A percentile compares a stretch with the other conserved stretches of the same genome.
Conservation (phyloP, 768 basidiomycete genomes). For the Sarcomyxa edulis region DNA sequence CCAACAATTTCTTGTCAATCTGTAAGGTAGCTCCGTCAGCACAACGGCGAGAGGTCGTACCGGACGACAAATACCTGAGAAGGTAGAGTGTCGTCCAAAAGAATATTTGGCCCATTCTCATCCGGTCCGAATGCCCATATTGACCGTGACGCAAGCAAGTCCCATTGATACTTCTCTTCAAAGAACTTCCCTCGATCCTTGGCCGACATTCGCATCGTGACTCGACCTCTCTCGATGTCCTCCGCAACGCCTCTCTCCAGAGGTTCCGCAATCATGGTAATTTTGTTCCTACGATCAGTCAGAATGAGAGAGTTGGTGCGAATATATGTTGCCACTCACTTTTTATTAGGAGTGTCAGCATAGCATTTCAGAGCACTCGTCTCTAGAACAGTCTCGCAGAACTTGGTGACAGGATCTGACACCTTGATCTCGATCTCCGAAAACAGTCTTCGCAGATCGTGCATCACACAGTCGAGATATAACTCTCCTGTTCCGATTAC, state of each 20-base stretch:
- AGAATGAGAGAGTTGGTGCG: slow-evolving; percentile 6
- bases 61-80: slow-evolving; percentile 61
- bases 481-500: slow-evolving; percentile 95
- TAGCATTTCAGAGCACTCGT: slow-evolving; percentile 98
- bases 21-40: slow-evolving; percentile 20
- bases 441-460: slow-evolving; percentile 88
- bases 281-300: slow-evolving; percentile 68
- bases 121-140: slow-evolving; percentile 99
- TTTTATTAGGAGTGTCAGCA: slow-evolving; percentile 98
- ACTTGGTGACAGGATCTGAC: slow-evolving; percentile 97
- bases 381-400: slow-evolving; percentile 97
- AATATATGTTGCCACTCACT: slow-evolving; percentile 50
- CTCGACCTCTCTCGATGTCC: slow-evolving; percentile 89
- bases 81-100: slow-evolving; percentile 94
- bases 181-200: slow-evolving; percentile 97
- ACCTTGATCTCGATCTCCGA: slow-evolving; percentile 99
- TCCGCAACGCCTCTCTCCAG: slow-evolving; percentile 93
- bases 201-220: slow-evolving; percentile 91
- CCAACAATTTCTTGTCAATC: slow-evolving; percentile 91
- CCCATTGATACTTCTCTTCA: slow-evolving; percentile 97
- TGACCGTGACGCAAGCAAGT: slow-evolving; percentile 91
- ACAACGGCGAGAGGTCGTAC: slow-evolving; percentile 1
- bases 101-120: slow-evolving; percentile 88
- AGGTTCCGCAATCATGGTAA: slow-evolving; percentile 99
- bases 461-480: slow-evolving; percentile 95